Evolutionary conservation across 495 filamentous ascomycete genomes (phyloP).

Genomic region (Penicillium nucicola): DNA sequence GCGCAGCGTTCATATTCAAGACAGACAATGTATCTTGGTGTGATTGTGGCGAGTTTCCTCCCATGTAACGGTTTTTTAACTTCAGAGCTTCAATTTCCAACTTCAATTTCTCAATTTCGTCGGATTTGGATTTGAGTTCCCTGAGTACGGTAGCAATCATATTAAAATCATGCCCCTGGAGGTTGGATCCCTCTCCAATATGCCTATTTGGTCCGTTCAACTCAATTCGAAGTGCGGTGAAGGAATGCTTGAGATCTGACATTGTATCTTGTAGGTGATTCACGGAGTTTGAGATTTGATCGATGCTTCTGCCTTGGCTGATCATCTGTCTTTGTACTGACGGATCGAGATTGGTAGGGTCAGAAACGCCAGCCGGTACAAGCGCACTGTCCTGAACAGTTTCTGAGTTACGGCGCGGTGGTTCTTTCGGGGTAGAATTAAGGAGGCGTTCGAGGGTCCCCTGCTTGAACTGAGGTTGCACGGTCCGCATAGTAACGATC

Average conservation of each 20-base stretch:
- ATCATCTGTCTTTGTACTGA: constrained; percentile 39
- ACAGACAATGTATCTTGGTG: constrained; percentile 5
- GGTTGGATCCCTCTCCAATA: constrained; percentile 9
- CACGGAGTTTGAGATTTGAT: constrained; percentile 44
- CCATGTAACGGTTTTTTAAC: constrained; percentile 37
- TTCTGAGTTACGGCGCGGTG: constrained; percentile 15
- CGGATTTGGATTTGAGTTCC: constrained; percentile 43
- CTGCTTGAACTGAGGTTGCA: constrained; percentile 39
- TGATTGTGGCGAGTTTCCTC: constrained; percentile 21
- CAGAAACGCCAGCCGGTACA: constrained; percentile 22
- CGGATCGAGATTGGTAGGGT: constrained; percentile 15
- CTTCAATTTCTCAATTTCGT: constrained; percentile 45
- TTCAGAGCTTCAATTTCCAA: constrained; percentile 46
- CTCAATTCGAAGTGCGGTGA: constrained; percentile 43
- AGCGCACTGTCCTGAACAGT: constrained; percentile 25
- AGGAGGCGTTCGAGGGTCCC: constrained; percentile 33
- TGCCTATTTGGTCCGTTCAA: constrained; percentile 31
- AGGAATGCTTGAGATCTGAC: constrained; percentile 43
- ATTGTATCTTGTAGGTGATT: constrained; percentile 45
- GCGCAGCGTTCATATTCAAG: constrained; percentile 5
- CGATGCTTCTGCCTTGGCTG: constrained; percentile 41
- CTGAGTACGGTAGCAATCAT: constrained; percentile 45
- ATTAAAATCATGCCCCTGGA: constrained; percentile 26
- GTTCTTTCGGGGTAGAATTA: constrained; percentile 21
- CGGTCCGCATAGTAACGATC: constrained; percentile 45